These are phyloP conservation scores for Aegle marmelos DNA, from an alignment of 345 rosid genomes.

Conservation along the genomic window DNA sequence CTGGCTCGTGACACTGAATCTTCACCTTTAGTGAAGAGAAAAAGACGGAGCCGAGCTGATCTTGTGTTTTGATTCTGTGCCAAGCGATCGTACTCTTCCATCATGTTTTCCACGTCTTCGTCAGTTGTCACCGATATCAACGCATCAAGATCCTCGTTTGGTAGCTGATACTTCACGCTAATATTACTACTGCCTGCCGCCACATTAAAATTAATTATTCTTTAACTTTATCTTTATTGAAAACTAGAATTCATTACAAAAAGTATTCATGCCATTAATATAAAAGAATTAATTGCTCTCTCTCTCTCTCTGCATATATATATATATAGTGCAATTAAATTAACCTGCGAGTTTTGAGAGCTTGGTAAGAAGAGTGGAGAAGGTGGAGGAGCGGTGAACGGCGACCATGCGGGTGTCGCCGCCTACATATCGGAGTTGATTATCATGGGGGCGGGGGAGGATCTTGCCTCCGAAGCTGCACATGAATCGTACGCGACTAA, in stretches of 20 bases:
- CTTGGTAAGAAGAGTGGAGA: conserved; percentile 56
- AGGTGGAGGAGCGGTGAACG: conserved; percentile 62
- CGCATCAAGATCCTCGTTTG: conserved; percentile 94
- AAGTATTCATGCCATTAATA: not conserved
- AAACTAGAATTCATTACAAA: too few species aligned
- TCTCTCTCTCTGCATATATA: too few species aligned
- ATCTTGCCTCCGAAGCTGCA: conserved; percentile 97
- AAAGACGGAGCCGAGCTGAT: conserved; percentile 80
- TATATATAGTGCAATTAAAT: too few species aligned
- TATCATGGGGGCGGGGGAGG: conserved; percentile 94
- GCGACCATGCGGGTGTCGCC: conserved; percentile 96
- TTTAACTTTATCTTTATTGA: not conserved
- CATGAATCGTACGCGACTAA: conserved; percentile 72
- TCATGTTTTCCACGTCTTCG: conserved; percentile 96
- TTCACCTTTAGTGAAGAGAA: conserved; percentile 60
- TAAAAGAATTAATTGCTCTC: too few species aligned
- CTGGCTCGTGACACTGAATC: conserved; percentile 47
- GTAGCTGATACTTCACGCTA: conserved; percentile 89
- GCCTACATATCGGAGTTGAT: conserved; percentile 87
- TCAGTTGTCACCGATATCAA: conserved; percentile 90
- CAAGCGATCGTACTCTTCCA: conserved; percentile 91
- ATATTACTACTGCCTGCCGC: conserved; percentile 52
- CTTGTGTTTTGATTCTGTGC: conserved; percentile 63
- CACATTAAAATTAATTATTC: not conserved
- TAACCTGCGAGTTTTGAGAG: conserved; percentile 78